Evolutionary conservation across 768 basidiomycete genomes (phyloP), one percentile per base, ranked within the genome.

Genomic region (Paxillus rubicundulus): DNA sequence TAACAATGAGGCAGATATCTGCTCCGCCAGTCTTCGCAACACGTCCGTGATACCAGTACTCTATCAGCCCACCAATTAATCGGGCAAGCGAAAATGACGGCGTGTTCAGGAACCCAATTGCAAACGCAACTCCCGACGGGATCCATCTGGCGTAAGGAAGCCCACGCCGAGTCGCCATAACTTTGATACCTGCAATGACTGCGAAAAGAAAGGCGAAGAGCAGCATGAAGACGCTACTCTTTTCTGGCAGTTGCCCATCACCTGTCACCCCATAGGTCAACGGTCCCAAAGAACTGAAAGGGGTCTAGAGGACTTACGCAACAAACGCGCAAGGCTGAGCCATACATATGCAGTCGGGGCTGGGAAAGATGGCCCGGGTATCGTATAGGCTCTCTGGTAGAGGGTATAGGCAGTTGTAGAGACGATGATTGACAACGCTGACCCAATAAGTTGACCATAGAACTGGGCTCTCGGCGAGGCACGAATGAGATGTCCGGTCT

Each of bases 301-400:
- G 18, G 20, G 8, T 21, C 17, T 8, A 5, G 4, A 10, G 16
- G 21, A 75, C 89, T 59, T 68, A 89, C 89, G 85, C 28, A 90
- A 78, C 9, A 90, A 73, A 16, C 88, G 78, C 16, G 88, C 89
- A 21, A 92, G 79, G 53, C 80, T 79, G 21, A 89, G 75, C 95
- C 96, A 98, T 30, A 98, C 89, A 59, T 92, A 95, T 7, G 95
- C 94, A 0, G 91, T 94, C 1, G 96, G 96, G 0, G 93, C 95
- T 6, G 92, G 92, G 70, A 98, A 98, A n/a, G 88, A 86, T 39
- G 93, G 92, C 0, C 92, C 92, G 0, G 95, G 95, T 49, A 97
- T 94, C 17, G 77, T 73, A 68, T 98, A 98, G 13, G 89, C 92
- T 49, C 78, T 83, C 52, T 85, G 88, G 68, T 98, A 98, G 16